phyloP scores from a whole-genome alignment of 2,329 filamentous ascomycete genomes.

The Hymenoscyphus albidus region DNA sequence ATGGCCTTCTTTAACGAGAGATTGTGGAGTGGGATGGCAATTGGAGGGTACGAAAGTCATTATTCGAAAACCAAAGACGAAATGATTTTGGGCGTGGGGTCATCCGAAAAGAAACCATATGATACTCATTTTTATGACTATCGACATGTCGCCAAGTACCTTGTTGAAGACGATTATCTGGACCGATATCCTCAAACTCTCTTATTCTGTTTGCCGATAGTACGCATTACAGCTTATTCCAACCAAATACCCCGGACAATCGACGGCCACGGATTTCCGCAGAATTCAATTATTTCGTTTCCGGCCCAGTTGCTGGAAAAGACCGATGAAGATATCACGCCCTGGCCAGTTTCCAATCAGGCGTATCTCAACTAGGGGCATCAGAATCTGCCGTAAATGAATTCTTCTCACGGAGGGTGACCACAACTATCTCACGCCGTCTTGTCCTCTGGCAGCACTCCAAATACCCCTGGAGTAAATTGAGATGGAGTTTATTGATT shows the following conservation, averaged over 20 bases:
- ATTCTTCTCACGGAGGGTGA: background rate
- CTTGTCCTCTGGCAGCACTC: background rate
- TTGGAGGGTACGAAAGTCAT: conserved; percentile 67
- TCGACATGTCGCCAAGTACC: background rate
- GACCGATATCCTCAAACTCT: background rate
- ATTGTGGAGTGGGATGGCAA: conserved; percentile 81
- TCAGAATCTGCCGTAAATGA: background rate
- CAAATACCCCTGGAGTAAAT: background rate
- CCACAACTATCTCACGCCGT: background rate
- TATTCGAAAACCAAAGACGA: conserved; percentile 61
- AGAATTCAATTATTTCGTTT: background rate
- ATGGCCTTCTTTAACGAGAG: conserved; percentile 68
- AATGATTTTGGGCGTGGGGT: conserved; percentile 28
- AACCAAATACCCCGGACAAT: background rate
- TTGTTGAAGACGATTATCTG: background rate
- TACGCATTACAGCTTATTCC: background rate
- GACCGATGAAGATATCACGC: background rate
- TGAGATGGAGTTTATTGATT: background rate
- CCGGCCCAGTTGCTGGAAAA: background rate
- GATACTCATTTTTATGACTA: background rate
- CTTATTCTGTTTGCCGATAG: background rate
- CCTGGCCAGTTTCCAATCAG: background rate
- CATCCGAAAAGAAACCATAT: background rate
- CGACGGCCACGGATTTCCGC: background rate
- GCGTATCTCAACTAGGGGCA: background rate